Base-by-base conservation (phyloP, 2,329 filamentous ascomycete genomes). In the Ustulina deusta region DNA sequence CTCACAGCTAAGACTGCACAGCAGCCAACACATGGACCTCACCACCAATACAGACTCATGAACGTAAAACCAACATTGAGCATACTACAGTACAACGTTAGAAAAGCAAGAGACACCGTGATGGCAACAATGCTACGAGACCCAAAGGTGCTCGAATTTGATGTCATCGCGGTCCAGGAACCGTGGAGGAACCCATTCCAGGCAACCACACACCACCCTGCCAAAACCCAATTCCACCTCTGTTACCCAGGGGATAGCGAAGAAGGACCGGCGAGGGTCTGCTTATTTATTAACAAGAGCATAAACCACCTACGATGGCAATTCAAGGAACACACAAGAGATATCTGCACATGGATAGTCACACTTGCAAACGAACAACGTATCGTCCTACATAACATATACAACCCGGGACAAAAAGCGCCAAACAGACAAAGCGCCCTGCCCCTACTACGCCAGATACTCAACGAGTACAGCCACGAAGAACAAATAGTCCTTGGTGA, bases 341-440 rank as follows among this genome's bases (percentile, higher is more conserved):
- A n/a, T n/a, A n/a, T n/a, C n/a, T n/a, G n/a, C 36, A 40, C 36
- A 15, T 40, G 36, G 36, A 40, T 40, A 3, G 13, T 10, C 11
- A 11, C 36, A 40, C 9, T 10, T 6, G 36, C 7, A 10, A 40
- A 15, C 36, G 3, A 40, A 10, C 3, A 40, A 40, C 36, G 36
- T 6, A 9, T 40, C 7, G 11, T 40, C 36, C 6, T 40, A 4
- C 68, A 65, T 10, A 44, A 44, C 42, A 22, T 44, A 44, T 44
- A 44, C 10, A 44, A 44, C 42, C 42, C n/a, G 10, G 17, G 42
- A 2, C n/a, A 44, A 15, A 10, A 3, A 22, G n/a, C 42, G n/a
- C 17, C 17, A 22, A 10, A 44, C n/a, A 44, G 42, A 22, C n/a
- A 44, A 44, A 44, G 42, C n/a, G 42, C n/a, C 17, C 42, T 44